These are phyloP conservation scores for Penicillium arizonense DNA, from an alignment of 495 filamentous ascomycete genomes.

Conservation along the genomic window DNA sequence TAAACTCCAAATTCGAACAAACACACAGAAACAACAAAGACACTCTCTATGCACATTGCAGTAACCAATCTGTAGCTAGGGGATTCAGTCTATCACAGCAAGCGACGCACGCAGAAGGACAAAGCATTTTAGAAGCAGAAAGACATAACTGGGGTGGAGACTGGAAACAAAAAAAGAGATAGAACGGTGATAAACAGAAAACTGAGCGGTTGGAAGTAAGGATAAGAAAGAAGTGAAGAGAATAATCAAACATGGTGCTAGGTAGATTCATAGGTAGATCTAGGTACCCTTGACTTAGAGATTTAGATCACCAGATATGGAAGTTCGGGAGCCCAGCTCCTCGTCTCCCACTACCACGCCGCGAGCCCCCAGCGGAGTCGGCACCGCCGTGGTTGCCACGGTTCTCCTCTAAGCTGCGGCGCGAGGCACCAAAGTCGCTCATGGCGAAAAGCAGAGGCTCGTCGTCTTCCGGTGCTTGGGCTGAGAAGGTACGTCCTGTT, in stretches of 20 bases:
- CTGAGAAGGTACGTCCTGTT: constrained; percentile 31
- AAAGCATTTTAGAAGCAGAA: constrained; percentile 14
- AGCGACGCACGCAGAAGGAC: constrained; percentile 9
- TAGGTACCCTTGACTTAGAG: too few relatives aligned
- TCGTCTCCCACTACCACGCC: constrained; percentile 42
- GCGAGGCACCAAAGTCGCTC: constrained; percentile 72
- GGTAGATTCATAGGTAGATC: not conserved
- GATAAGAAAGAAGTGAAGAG: not conserved
- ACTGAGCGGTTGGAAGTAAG: not conserved
- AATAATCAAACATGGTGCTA: not conserved
- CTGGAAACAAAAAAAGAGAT: not conserved
- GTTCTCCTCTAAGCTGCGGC: constrained; percentile 72
- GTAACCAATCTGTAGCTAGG: constrained; percentile 4
- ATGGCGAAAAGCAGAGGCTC: constrained; percentile 85
- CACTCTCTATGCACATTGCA: constrained; percentile 24
- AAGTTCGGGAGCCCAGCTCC: constrained; percentile 33
- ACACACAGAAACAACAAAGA: constrained; percentile 1
- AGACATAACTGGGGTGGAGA: not conserved
- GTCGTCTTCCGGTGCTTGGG: constrained; percentile 57
- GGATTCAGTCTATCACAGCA: constrained; percentile 23
- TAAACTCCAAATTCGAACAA: not conserved
- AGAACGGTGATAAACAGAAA: constrained; percentile 4
- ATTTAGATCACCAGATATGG: constrained; percentile 27
- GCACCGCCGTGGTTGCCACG: constrained; percentile 43
- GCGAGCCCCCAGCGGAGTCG: constrained; percentile 30